phyloP scores from a whole-genome alignment of 1,139 yeast species.

The Blastobotrys arbuscula region DNA sequence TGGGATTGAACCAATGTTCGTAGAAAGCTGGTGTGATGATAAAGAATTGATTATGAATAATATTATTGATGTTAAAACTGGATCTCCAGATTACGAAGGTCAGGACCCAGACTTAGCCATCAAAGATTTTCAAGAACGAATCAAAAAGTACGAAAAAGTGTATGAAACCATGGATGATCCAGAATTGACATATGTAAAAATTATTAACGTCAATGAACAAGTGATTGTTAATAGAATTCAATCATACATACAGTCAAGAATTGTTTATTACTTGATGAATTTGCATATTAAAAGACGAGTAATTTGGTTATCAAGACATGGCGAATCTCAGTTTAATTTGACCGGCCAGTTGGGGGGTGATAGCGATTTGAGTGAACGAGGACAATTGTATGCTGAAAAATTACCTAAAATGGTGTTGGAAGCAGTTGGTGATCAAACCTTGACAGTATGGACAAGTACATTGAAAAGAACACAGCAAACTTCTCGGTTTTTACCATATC shows the following conservation, averaged over 20 bases:
- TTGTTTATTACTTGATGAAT: slow-evolving; percentile 94
- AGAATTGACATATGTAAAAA: slow-evolving; percentile 73
- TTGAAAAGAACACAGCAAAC: slow-evolving; percentile 90
- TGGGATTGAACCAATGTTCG: slow-evolving; percentile 79
- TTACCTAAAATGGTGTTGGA: slow-evolving; percentile 72
- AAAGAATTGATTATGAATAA: slow-evolving; percentile 70
- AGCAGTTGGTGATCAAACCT: slow-evolving; percentile 68
- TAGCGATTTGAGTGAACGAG: slow-evolving; percentile 79
- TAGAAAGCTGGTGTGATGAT: slow-evolving; percentile 90
- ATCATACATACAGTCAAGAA: slow-evolving; percentile 83
- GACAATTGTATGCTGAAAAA: slow-evolving; percentile 76
- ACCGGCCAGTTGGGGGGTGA: slow-evolving; percentile 97
- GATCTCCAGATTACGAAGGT: slow-evolving; percentile 81
- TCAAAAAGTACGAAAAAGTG: slow-evolving; percentile 61
- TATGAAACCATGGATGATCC: slow-evolving; percentile 66
- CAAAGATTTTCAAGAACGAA: slow-evolving; percentile 65
- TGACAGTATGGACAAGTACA: slow-evolving; percentile 97
- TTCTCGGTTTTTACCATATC: slow-evolving; percentile 74
- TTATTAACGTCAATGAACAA: slow-evolving; percentile 82
- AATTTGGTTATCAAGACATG: slow-evolving; percentile 92
- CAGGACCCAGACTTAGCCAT: slow-evolving; percentile 68
- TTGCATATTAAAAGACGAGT: slow-evolving; percentile 86
- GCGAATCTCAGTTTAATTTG: slow-evolving; percentile 86
- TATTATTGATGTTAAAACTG: slow-evolving; percentile 76
- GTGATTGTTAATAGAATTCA: slow-evolving; percentile 83